Evolutionary conservation across 2,329 filamentous ascomycete species (phyloP).

Genomic region (Claviceps pusilla): DNA sequence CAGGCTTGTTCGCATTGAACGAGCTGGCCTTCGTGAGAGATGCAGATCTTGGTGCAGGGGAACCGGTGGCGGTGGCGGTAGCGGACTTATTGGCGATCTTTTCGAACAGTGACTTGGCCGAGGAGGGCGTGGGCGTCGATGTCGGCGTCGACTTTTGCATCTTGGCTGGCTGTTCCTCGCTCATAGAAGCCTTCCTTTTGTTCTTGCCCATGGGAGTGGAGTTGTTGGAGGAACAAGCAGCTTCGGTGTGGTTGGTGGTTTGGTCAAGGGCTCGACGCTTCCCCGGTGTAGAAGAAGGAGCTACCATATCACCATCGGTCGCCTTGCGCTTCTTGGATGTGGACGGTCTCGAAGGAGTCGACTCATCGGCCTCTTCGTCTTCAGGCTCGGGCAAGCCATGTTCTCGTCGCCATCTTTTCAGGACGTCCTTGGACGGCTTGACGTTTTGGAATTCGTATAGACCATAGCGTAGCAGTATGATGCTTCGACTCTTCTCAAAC

Average conservation of each 20-base stretch:
- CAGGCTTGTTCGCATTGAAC: conserved; percentile 20
- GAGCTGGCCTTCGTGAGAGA: conserved; percentile 16
- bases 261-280: conserved; percentile 34
- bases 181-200: conserved; percentile 36
- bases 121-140: conserved; percentile 17
- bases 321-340: conserved; percentile 42
- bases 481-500: conserved; percentile 47
- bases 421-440: conserved; percentile 40
- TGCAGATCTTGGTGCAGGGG: conserved; percentile 12
- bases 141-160: conserved; percentile 31
- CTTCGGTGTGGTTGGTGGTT: conserved; percentile 25
- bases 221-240: conserved; percentile 7
- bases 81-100: conserved; percentile 38
- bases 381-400: conserved; percentile 38
- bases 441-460: conserved; percentile 49
- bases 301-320: conserved; percentile 31
- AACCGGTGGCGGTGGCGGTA: conserved; percentile 5
- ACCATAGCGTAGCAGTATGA: conserved; percentile 46
- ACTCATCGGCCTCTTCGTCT: conserved; percentile 24
- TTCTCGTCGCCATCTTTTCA: conserved; percentile 43
- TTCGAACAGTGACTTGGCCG: conserved; percentile 41
- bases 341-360: conserved; percentile 13
- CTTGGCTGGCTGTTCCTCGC: conserved; percentile 35
- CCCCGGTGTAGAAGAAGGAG: conserved; percentile 23
- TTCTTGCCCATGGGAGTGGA: conserved; percentile 23